Conservation (phyloP, 1,284 basidiomycete genomes). For the Austropuccinia psidii region DNA sequence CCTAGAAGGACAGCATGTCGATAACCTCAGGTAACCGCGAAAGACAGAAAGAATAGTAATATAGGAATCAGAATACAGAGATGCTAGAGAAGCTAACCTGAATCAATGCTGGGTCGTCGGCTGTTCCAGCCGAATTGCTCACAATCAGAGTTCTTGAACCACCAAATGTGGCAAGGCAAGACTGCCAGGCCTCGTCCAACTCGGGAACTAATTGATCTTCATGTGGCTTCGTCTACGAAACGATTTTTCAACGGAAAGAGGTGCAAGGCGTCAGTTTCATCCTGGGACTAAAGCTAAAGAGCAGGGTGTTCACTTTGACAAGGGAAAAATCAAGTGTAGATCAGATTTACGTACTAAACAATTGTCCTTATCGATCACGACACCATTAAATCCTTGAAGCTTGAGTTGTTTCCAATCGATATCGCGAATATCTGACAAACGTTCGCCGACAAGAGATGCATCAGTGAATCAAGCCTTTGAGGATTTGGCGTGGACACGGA, state of each 20-base stretch:
- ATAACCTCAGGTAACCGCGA: background rate
- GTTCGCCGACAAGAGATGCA: background rate
- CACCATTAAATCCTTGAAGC: background rate
- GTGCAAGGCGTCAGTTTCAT: background rate
- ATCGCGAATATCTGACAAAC: slow-evolving; percentile 11
- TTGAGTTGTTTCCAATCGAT: slow-evolving; percentile 21
- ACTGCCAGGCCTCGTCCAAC: slow-evolving; percentile 7
- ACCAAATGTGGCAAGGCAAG: slow-evolving; percentile 18
- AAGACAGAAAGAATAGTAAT: background rate
- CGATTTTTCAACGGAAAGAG: background rate
- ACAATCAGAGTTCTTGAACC: background rate
- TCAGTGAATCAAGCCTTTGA: background rate
- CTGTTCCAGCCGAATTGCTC: slow-evolving; percentile 23
- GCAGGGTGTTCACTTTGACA: background rate
- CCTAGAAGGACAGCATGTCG: background rate
- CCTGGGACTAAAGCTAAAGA: background rate
- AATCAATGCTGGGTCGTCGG: slow-evolving; percentile 3
- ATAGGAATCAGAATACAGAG: background rate
- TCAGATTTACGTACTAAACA: background rate
- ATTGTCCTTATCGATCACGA: slow-evolving; percentile 30
- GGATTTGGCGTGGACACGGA: background rate
- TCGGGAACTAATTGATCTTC: slow-evolving; percentile 16
- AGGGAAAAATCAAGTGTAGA: background rate
- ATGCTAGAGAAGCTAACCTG: slow-evolving; percentile 12
- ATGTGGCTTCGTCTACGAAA: background rate